These are phyloP conservation scores for Venturia carpophila DNA, from an alignment of 2,329 filamentous ascomycete species.

Conservation along the genomic window DNA sequence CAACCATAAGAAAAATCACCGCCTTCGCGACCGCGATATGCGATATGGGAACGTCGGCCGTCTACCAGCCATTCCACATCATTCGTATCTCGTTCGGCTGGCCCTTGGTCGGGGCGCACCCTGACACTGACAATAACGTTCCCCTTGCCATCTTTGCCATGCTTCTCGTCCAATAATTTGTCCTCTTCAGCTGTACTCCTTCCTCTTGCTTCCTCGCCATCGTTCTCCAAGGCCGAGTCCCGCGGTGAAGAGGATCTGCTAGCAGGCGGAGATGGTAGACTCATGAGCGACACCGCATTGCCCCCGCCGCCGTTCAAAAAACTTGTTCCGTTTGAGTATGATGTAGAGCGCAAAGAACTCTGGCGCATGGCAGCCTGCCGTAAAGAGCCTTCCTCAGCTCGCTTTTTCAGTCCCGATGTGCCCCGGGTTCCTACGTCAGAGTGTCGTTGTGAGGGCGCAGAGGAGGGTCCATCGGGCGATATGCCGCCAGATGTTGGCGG, in stretches of 20 bases:
- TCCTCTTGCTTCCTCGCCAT: constrained; percentile 16
- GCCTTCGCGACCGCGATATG: constrained; percentile 79
- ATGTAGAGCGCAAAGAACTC: constrained; percentile 3
- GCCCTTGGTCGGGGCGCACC: constrained; percentile 72
- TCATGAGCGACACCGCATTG: constrained; percentile 67
- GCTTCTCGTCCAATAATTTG: constrained; percentile 5
- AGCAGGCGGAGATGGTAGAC: constrained; percentile 72
- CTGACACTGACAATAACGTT: constrained; percentile 95
- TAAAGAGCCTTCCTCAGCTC: constrained; percentile 23
- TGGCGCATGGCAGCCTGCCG: constrained; percentile 10
- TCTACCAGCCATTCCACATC: constrained; percentile 92
- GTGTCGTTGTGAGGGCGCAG: constrained; percentile 12
- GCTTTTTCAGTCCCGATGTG: constrained; percentile 6
- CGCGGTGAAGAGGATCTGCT: constrained; percentile 89
- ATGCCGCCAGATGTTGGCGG: constrained; percentile 54
- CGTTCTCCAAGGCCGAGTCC: constrained; percentile 67
- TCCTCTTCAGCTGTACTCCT: constrained; percentile 27
- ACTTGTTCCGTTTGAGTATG: constrained; percentile 42
- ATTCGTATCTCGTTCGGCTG: constrained; percentile 50
- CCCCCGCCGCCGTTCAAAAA: constrained; percentile 73
- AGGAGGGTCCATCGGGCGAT: constrained; percentile 26
- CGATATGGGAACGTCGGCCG: constrained; percentile 69
- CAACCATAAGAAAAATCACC: constrained; percentile 89
- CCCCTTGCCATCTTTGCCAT: constrained; percentile 67
- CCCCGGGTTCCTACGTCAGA: neutral